phyloP scores from a whole-genome alignment of 306 rosid species.

The Prunus mira region DNA sequence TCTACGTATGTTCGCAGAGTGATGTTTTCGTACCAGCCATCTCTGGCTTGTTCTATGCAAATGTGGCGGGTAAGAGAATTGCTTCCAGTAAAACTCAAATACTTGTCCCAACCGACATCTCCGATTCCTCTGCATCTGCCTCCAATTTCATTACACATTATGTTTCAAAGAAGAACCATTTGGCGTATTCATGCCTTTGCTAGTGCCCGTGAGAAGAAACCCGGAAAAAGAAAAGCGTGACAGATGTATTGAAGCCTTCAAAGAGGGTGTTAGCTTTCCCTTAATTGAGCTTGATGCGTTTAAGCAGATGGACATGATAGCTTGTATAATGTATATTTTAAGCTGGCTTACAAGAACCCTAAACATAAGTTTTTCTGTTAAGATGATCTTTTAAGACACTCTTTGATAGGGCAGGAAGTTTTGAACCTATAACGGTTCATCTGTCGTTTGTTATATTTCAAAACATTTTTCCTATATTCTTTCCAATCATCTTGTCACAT shows the following conservation, averaged over 20 bases:
- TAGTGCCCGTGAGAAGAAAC: slow-evolving; percentile 32
- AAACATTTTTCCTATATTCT: not conserved
- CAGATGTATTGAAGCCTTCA: slow-evolving; percentile 32
- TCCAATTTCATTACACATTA: slow-evolving; percentile 71
- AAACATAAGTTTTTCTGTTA: slow-evolving; percentile 26
- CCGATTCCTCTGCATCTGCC: slow-evolving; percentile 62
- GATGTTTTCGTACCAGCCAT: slow-evolving; percentile 89
- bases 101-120: slow-evolving; percentile 68
- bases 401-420: slow-evolving; percentile 12
- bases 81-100: slow-evolving; percentile 73
- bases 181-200: slow-evolving; percentile 93
- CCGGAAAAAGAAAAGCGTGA: slow-evolving; percentile 24
- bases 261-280: slow-evolving; percentile 30
- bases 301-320: slow-evolving; percentile 23
- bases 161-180: slow-evolving; percentile 83
- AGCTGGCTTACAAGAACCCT: slow-evolving; percentile 23
- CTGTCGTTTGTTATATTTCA: slow-evolving; percentile 21
- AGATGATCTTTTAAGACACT: slow-evolving; percentile 22
- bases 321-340: slow-evolving; percentile 27
- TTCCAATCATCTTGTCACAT: slow-evolving; percentile 6
- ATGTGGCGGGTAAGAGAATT: slow-evolving; percentile 93
- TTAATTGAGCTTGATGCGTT: slow-evolving; percentile 19
- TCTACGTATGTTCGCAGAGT: slow-evolving; percentile 67
- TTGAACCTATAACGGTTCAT: slow-evolving; percentile 16
- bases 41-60: slow-evolving; percentile 89